phyloP scores from a whole-genome alignment of 2,329 filamentous ascomycete genomes.

The Cadophora gregata region DNA sequence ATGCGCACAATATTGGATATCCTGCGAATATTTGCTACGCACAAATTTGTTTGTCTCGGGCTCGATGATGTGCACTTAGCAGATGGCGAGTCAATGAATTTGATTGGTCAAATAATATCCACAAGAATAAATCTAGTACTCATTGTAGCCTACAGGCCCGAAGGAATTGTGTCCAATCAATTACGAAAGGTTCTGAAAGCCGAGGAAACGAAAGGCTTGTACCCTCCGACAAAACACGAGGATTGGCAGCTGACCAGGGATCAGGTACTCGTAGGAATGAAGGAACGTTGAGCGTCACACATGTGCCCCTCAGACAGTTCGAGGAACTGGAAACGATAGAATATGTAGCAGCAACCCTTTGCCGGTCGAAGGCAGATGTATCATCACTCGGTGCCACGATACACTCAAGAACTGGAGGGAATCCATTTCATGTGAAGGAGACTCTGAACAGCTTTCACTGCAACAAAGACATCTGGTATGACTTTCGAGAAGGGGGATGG shows the following conservation, averaged over 20 bases:
- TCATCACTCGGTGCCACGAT: slow-evolving; percentile 82
- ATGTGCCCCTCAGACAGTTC: slow-evolving; percentile 74
- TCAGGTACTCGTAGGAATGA: slow-evolving; percentile 31
- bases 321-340: slow-evolving; percentile 79
- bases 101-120: slow-evolving; percentile 80
- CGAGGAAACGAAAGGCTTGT: slow-evolving; percentile 57
- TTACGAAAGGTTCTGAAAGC: slow-evolving; percentile 61
- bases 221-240: slow-evolving; percentile 7
- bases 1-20: slow-evolving; percentile 91
- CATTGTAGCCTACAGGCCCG: slow-evolving; percentile 26
- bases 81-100: slow-evolving; percentile 85
- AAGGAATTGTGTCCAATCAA: slow-evolving; percentile 52
- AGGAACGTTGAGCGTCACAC: slow-evolving; percentile 68
- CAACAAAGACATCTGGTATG: slow-evolving; percentile 89
- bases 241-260: slow-evolving; percentile 39
- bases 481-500: slow-evolving; percentile 83
- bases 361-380: slow-evolving; percentile 73
- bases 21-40: slow-evolving; percentile 77
- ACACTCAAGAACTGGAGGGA: slow-evolving; percentile 76
- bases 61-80: slow-evolving; percentile 91
- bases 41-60: slow-evolving; percentile 87
- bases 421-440: slow-evolving; percentile 89
- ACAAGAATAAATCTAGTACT: slow-evolving; percentile 82
- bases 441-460: slow-evolving; percentile 88
- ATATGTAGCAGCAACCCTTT: slow-evolving; percentile 83